phyloP scores from a whole-genome alignment of 768 basidiomycete genomes.

The Cystofilobasidium capitatum region DNA sequence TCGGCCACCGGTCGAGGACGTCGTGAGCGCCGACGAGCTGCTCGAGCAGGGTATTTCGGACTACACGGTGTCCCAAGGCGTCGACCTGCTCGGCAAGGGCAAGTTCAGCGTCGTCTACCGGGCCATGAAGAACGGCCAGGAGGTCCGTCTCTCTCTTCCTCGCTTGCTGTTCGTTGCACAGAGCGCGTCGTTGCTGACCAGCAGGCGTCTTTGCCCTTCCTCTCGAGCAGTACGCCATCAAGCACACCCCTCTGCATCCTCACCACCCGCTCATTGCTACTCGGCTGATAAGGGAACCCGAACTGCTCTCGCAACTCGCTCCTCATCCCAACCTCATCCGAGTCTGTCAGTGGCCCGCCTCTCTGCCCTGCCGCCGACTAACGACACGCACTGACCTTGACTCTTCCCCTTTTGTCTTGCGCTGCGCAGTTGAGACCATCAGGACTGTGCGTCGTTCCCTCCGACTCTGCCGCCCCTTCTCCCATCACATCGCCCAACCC shows the following conservation, averaged over 20 bases:
- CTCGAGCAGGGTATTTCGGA: slow-evolving; percentile 39
- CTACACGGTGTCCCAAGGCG: slow-evolving; percentile 37
- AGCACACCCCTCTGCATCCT: slow-evolving; percentile 43
- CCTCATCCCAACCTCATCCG: slow-evolving; percentile 43
- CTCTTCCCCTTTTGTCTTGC: slow-evolving; percentile 40
- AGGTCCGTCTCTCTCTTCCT: slow-evolving; percentile 29
- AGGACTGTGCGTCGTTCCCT: too few relatives aligned
- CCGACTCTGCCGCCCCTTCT: too few relatives aligned
- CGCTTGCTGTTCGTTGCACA: background rate
- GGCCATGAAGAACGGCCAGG: slow-evolving; percentile 35
- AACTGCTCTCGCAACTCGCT: slow-evolving; percentile 41
- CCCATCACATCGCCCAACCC: too few relatives aligned
- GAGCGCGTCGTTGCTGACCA: background rate
- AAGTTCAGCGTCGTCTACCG: slow-evolving; percentile 43
- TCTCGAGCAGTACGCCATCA: slow-evolving; percentile 41
- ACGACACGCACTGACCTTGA: background rate
- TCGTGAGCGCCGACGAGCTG: slow-evolving; percentile 37
- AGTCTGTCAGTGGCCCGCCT: background rate
- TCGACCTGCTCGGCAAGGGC: slow-evolving; percentile 39
- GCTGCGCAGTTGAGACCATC: slow-evolving; percentile 42
- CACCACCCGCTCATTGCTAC: slow-evolving; percentile 45
- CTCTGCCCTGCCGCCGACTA: too few relatives aligned
- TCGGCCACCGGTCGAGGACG: slow-evolving; percentile 2
- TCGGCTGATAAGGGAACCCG: slow-evolving; percentile 42
- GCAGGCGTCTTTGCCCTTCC: background rate